phyloP scores from a whole-genome alignment of 2,329 filamentous ascomycete species.

The Sporothrix protearum region DNA sequence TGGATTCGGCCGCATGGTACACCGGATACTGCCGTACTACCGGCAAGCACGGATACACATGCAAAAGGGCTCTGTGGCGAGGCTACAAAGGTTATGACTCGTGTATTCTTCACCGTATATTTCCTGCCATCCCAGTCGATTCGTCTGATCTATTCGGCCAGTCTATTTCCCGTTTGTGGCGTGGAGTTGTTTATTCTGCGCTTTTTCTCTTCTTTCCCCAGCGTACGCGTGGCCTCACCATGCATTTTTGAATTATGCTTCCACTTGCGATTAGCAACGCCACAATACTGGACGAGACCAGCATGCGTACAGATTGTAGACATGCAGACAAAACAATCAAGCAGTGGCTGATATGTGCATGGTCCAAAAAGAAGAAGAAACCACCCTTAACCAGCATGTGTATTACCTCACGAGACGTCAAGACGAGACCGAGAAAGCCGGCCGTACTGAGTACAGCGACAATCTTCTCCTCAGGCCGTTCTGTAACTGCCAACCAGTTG shows the following conservation, averaged over 20 bases:
- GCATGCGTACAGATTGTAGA: not conserved
- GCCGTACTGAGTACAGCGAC: not conserved
- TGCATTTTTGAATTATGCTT: not conserved
- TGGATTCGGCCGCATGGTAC: not conserved
- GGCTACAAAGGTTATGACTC: not conserved
- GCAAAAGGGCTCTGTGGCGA: not conserved
- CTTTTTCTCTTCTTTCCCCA: not conserved
- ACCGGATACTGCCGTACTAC: not conserved
- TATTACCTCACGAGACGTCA: not conserved
- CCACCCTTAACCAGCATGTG: too few species aligned
- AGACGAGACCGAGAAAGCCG: not conserved
- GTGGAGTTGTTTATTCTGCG: not conserved
- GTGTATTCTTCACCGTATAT: not conserved
- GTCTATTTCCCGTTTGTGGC: not conserved
- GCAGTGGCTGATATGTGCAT: not conserved
- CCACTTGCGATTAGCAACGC: too few species aligned
- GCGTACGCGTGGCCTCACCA: conserved; percentile 10
- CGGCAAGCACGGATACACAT: not conserved
- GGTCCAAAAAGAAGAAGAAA: not conserved
- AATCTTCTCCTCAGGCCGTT: too few species aligned
- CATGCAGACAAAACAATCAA: not conserved
- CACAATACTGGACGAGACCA: not conserved
- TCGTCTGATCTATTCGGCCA: not conserved
- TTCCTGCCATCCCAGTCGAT: not conserved
- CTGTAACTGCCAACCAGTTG: too few species aligned